Percentiles rank a stretch among this genome's conserved stretches.
These are phyloP conservation scores for Tephrocybe sp. DNA, from an alignment of 768 basidiomycete species.

Conservation along the genomic window DNA sequence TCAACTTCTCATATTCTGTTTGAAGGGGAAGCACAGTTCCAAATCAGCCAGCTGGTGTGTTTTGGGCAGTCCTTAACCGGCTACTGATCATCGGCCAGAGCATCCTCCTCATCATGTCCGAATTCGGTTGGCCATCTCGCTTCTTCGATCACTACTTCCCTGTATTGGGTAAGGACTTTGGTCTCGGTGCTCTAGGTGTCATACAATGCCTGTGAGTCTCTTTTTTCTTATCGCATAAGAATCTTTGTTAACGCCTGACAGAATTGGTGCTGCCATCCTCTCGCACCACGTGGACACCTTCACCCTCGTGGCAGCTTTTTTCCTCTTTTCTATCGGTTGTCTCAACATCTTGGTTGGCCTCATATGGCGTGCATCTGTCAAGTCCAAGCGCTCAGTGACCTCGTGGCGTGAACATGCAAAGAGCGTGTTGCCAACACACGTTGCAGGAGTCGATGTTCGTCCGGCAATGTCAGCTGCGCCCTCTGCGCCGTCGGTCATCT, in stretches of 20 bases:
- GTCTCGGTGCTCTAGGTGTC: slow-evolving; percentile 83
- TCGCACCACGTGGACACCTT: slow-evolving; percentile 85
- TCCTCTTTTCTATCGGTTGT: slow-evolving; percentile 90
- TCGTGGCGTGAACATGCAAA: slow-evolving; percentile 61
- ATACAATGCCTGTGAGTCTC: slow-evolving; percentile 76
- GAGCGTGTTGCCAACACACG: slow-evolving; percentile 51
- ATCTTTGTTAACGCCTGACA: slow-evolving; percentile 19
- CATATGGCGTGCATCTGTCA: slow-evolving; percentile 65
- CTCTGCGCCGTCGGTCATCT: slow-evolving; percentile 32
- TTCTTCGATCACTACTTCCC: slow-evolving; percentile 89
- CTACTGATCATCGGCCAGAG: slow-evolving; percentile 87
- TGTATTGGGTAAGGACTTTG: slow-evolving; percentile 80
- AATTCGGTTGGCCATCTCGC: slow-evolving; percentile 73
- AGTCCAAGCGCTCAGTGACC: slow-evolving; percentile 60
- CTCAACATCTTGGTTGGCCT: slow-evolving; percentile 80
- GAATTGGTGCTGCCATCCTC: slow-evolving; percentile 70
- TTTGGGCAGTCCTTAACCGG: slow-evolving; percentile 89
- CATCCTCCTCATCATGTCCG: slow-evolving; percentile 77
- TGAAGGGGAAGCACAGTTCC: slow-evolving; percentile 78
- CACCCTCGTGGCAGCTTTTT: slow-evolving; percentile 88
- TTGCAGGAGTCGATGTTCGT: slow-evolving; percentile 35
- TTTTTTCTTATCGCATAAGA: background rate
- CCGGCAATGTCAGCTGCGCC: slow-evolving; percentile 31
- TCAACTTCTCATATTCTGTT: slow-evolving; percentile 4
- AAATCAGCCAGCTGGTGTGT: slow-evolving; percentile 86